phyloP scores from a whole-genome alignment of 176 grass and related monocot genomes.

The Triticum dicoccoides region DNA sequence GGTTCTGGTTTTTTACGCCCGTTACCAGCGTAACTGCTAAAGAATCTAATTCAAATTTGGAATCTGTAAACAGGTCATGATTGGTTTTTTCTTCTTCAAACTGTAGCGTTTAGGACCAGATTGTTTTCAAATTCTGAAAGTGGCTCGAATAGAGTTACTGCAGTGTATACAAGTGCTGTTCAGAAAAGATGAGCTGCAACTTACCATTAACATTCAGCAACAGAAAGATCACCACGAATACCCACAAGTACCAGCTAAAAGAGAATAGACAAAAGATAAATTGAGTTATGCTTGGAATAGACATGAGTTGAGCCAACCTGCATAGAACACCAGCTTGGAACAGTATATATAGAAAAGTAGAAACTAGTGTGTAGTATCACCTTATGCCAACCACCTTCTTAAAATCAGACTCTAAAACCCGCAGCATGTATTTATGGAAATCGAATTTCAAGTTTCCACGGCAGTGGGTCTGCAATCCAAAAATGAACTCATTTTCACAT shows the following conservation, averaged over 20 bases:
- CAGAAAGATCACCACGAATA: constrained; percentile 88
- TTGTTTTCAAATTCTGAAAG: no score
- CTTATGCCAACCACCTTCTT: constrained; percentile 99
- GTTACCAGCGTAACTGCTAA: background rate
- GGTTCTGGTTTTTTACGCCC: background rate
- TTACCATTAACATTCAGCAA: constrained; percentile 96
- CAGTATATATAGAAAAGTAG: constrained; percentile 16
- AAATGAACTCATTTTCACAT: background rate
- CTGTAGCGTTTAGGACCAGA: no score
- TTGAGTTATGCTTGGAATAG: no score
- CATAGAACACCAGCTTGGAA: background rate
- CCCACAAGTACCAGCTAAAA: constrained; percentile 91
- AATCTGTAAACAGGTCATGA: background rate
- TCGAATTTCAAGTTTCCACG: constrained; percentile 69
- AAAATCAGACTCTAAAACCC: constrained; percentile 90
- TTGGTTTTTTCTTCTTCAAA: no score
- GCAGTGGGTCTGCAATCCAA: constrained; percentile 70
- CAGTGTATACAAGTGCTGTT: background rate
- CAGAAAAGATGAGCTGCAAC: background rate
- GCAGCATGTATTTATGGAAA: constrained; percentile 95
- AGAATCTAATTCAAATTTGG: background rate
- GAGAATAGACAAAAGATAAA: background rate
- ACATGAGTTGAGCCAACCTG: background rate
- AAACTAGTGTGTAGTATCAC: constrained; percentile 30
- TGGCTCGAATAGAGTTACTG: no score